Conservation (phyloP, 139 green algal species). For the Asterochloris sp. region DNA sequence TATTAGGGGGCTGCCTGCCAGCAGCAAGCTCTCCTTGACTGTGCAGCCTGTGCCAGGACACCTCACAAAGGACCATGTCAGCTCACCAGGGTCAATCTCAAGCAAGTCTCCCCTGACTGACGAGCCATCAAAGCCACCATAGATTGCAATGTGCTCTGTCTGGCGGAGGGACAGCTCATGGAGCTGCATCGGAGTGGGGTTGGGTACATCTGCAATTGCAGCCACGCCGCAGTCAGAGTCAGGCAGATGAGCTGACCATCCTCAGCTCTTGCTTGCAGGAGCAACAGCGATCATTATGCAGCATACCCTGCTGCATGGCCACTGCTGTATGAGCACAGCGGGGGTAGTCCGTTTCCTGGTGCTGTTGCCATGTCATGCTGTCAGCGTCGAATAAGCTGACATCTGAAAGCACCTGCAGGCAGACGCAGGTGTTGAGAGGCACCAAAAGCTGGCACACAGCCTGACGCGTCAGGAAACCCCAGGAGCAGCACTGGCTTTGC, state of each 20-base stretch:
- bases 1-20: not conserved
- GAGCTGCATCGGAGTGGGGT: too few species aligned
- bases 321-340: constrained; percentile 52
- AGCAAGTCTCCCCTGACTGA: constrained; percentile 49
- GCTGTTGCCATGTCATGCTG: constrained; percentile 35
- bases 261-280: too few species aligned
- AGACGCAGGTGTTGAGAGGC: not conserved
- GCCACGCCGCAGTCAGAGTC: not conserved
- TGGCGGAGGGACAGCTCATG: not conserved
- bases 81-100: constrained; percentile 30
- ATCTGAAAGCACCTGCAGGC: constrained; percentile 41
- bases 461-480: too few species aligned
- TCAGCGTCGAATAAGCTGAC: constrained; percentile 44
- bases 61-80: not conserved
- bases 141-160: constrained; percentile 28
- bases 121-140: constrained; percentile 51
- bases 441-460: not conserved
- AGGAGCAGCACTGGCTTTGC: not conserved
- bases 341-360: constrained; percentile 39
- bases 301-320: constrained; percentile 11
- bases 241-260: not conserved
- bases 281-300: not conserved
- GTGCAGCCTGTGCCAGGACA: too few species aligned
- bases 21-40: not conserved
- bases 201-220: not conserved